Base-by-base conservation (phyloP, 225 moss, liverwort and hornwort genomes). In the Anthoceros angustus region DNA sequence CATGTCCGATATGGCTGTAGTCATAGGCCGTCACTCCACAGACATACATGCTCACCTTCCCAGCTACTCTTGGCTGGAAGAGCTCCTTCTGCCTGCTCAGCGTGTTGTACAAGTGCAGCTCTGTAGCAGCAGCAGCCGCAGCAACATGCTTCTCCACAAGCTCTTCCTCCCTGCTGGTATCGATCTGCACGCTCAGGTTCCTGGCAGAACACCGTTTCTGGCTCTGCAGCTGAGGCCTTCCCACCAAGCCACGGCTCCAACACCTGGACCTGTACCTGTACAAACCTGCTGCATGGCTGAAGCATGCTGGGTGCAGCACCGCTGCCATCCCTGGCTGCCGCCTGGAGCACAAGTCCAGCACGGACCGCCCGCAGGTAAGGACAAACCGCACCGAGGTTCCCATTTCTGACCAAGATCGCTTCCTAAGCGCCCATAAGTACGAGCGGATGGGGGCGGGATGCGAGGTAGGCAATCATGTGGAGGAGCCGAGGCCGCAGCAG, bases 31-130 rank as follows among this genome's bases (percentile, higher is more conserved):
- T 98, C 65, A 98, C 98, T 25, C 98, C 98, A 75, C 98, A 98
- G 55, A 98, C 89, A 72, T 98, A 98, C 98, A 92, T 92, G 73
- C 92, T 92, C 67, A 92, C 92, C 86, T 88, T 98, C 15, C 89
- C 88, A 46, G 80, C 78, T 75, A 89, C 81, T 66, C 82, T 70
- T 7, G 91, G 83, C 40, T 71, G 82, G 23, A 98, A 89, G 21
- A 81, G 45, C 70, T 98, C 92, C 72, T 98, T 98, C 76, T 82
- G 84, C 77, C 84, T 80, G 69, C 73, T 98, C 88, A 92, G 82
- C 3, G 98, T 98, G 68, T 98, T 92, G 75, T 82, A 98, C 64
- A 98, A 48, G 66, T 84, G 79, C 72, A 98, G 81, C 77, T 87
- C 79, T 25, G 68, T 40, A 5, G 72, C 55, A 40, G 25, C 32